A percentile compares a stretch with the other conserved stretches of the same genome.
Evolutionary conservation across 2,329 filamentous ascomycete species (phyloP).

Genomic region (Cladosporium sp.): DNA sequence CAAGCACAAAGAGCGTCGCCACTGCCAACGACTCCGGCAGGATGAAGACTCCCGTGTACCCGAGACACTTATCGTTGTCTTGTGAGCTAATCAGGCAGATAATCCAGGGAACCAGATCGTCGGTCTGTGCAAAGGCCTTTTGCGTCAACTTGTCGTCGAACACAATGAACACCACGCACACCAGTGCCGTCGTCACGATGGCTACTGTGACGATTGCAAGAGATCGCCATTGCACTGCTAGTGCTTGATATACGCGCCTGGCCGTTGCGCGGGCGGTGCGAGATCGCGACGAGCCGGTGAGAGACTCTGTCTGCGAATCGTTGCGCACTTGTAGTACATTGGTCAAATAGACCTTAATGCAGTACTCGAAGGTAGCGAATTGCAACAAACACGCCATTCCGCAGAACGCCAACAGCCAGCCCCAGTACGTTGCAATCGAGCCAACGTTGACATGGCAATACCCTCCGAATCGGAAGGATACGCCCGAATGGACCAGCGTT

Average conservation of each 20-base stretch:
- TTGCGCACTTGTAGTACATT: conserved; percentile 28
- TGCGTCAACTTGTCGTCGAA: conserved; percentile 27
- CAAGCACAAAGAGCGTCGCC: conserved; percentile 31
- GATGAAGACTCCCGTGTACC: conserved; percentile 27
- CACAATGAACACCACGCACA: conserved; percentile 33
- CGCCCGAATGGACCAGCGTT: conserved; percentile 48
- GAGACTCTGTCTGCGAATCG: conserved; percentile 25
- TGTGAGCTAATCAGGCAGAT: conserved; percentile 31
- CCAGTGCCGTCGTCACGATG: conserved; percentile 46
- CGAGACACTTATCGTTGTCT: conserved; percentile 26
- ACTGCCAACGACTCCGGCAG: conserved; percentile 27
- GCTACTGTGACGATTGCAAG: conserved; percentile 79
- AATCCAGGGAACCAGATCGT: conserved; percentile 32
- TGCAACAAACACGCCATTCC: conserved; percentile 39
- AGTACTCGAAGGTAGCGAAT: conserved; percentile 39
- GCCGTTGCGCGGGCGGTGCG: conserved; percentile 64
- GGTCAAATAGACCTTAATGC: conserved; percentile 39
- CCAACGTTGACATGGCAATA: conserved; percentile 83
- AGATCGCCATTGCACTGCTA: conserved; percentile 80
- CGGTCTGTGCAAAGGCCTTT: conserved; percentile 28
- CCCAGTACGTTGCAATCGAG: conserved; percentile 42
- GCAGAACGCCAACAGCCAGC: conserved; percentile 41
- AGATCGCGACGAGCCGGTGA: conserved; percentile 27
- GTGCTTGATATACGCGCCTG: conserved; percentile 72
- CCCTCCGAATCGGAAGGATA: conserved; percentile 67